Evolutionary conservation across 257 asterid species (phyloP).

Genomic region (Echites panduratus): DNA sequence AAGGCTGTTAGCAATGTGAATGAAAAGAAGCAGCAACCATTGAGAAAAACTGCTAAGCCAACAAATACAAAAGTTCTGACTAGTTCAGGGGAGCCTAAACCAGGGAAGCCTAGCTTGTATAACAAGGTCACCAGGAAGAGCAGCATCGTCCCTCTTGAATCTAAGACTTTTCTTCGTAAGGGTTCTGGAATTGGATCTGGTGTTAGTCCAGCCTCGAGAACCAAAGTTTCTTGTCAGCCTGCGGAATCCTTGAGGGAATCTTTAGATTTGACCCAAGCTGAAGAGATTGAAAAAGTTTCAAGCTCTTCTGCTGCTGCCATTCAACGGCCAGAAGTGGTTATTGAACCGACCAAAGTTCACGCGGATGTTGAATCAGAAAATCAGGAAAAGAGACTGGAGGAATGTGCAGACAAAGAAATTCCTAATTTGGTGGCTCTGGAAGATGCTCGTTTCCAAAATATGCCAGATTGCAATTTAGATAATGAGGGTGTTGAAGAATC

Average conservation of each 20-base stretch:
- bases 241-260: constrained; percentile 39
- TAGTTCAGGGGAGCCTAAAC: constrained; percentile 41
- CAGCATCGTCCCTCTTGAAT: constrained; percentile 87
- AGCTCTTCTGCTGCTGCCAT: constrained; percentile 34
- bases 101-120: constrained; percentile 56
- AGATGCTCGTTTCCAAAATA: constrained; percentile 18
- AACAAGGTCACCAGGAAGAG: constrained; percentile 80
- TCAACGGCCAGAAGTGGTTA: constrained; percentile 42
- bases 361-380: constrained; percentile 21
- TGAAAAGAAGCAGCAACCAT: constrained; percentile 55
- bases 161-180: constrained; percentile 90
- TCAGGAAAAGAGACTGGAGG: constrained; percentile 33
- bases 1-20: constrained; percentile 38
- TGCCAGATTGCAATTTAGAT: constrained; percentile 32
- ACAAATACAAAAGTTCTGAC: constrained; percentile 47
- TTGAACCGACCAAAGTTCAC: constrained; percentile 24
- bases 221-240: constrained; percentile 37
- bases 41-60: constrained; percentile 42
- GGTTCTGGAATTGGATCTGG: constrained; percentile 57
- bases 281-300: constrained; percentile 35
- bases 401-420: constrained; percentile 39
- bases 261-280: constrained; percentile 27
- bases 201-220: constrained; percentile 41
- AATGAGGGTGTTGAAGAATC: constrained; percentile 54
- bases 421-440: constrained; percentile 23